Evolutionary conservation across 2,329 filamentous ascomycete genomes (phyloP).

Genomic region (Penicillium sp.): DNA sequence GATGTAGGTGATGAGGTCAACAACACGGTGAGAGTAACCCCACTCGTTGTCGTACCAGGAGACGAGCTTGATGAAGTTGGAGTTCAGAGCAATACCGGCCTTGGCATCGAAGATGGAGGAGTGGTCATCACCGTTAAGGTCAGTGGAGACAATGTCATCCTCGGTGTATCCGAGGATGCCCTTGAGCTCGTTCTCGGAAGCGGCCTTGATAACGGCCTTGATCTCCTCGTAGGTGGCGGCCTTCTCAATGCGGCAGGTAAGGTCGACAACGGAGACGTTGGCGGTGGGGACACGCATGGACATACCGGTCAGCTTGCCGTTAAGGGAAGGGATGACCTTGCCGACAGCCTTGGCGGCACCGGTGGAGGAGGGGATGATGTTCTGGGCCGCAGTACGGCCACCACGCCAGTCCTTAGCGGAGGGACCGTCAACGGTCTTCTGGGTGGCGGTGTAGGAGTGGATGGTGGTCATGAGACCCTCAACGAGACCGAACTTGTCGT

Average conservation of each 20-base stretch:
- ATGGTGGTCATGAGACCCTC: constrained; percentile 99
- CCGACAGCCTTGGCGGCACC: constrained; percentile 99
- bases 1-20: constrained; percentile 76
- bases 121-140: constrained; percentile 87
- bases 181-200: constrained; percentile 80
- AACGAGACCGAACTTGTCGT: constrained; percentile 96
- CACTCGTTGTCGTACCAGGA: constrained; percentile 99
- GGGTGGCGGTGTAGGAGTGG: constrained; percentile 99
- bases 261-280: constrained; percentile 99
- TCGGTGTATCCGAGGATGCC: constrained; percentile 93
- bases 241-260: constrained; percentile 95
- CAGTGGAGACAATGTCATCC: constrained; percentile 92
- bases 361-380: constrained; percentile 99
- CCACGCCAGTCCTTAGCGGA: constrained; percentile 99
- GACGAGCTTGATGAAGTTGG: constrained; percentile 98
- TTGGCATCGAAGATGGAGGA: constrained; percentile 99
- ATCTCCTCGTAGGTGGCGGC: constrained; percentile 73
- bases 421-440: constrained; percentile 98
- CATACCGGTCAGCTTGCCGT: constrained; percentile 99
- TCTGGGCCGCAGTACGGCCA: constrained; percentile 97
- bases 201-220: constrained; percentile 87
- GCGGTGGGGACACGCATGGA: constrained; percentile 97
- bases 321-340: constrained; percentile 97
- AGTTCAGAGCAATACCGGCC: constrained; percentile 97
- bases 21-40: constrained; percentile 96